phyloP scores from a whole-genome alignment of 1,139 yeast genomes.

The Eremothecium sinecaudum region DNA sequence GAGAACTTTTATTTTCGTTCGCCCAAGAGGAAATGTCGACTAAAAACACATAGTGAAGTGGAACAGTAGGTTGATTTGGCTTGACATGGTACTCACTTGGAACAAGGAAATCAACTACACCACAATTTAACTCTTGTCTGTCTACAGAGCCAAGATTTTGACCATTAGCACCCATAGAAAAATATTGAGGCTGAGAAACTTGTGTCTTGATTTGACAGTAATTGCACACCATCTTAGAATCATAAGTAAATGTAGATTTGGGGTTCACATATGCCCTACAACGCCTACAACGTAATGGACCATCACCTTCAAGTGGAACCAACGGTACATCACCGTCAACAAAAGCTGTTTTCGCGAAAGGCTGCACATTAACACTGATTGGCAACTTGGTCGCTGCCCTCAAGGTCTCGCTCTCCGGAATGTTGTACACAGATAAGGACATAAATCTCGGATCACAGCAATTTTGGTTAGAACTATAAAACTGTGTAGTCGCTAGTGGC shows the following conservation, averaged over 20 bases:
- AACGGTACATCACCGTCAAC: slow-evolving; percentile 50
- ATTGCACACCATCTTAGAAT: slow-evolving; percentile 68
- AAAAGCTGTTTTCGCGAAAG: slow-evolving; percentile 57
- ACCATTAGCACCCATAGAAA: slow-evolving; percentile 53
- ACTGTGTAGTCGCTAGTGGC: slow-evolving; percentile 72
- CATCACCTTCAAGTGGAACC: slow-evolving; percentile 33
- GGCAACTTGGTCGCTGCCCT: slow-evolving; percentile 71
- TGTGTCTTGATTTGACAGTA: slow-evolving; percentile 73
- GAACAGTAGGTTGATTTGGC: slow-evolving; percentile 34
- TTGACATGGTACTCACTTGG: slow-evolving; percentile 61
- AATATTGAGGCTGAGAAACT: slow-evolving; percentile 58
- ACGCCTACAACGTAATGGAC: slow-evolving; percentile 84
- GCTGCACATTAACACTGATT: slow-evolving; percentile 68
- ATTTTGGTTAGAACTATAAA: slow-evolving; percentile 69
- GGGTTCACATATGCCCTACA: slow-evolving; percentile 90
- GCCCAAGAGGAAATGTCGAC: slow-evolving; percentile 65
- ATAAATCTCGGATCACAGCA: slow-evolving; percentile 73
- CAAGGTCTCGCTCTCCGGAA: slow-evolving; percentile 68
- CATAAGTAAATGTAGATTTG: slow-evolving; percentile 57
- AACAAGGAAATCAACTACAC: slow-evolving; percentile 79
- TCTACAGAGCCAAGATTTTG: slow-evolving; percentile 51
- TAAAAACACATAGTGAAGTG: slow-evolving; percentile 66
- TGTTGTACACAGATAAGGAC: slow-evolving; percentile 71
- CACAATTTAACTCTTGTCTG: slow-evolving; percentile 71
- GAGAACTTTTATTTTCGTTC: slow-evolving; percentile 47